A percentile compares a stretch with the other conserved stretches of the same genome.
These are phyloP conservation scores for Melocanna baccifera DNA, from an alignment of 176 grass and related monocot genomes.

Conservation along the genomic window DNA sequence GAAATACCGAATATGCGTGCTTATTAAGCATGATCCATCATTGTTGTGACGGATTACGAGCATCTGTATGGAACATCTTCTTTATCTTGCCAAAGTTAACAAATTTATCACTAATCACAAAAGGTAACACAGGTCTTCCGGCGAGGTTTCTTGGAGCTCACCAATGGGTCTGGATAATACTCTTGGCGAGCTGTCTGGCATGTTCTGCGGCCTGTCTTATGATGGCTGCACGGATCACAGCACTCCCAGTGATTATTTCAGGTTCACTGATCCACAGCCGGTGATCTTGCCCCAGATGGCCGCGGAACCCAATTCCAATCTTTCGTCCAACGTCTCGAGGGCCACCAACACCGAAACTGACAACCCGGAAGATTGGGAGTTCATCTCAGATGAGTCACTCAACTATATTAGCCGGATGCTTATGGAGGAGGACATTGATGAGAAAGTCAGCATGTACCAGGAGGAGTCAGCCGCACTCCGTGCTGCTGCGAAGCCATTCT, in stretches of 20 bases:
- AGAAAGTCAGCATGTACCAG: constrained; percentile 84
- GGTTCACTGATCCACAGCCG: constrained; percentile 14
- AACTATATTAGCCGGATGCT: constrained; percentile 92
- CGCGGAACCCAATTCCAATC: neutral
- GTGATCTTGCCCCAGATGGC: constrained; percentile 21
- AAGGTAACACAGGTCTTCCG: constrained; percentile 12
- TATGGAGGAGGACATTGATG: constrained; percentile 97
- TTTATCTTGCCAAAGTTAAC: neutral
- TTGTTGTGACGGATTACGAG: neutral
- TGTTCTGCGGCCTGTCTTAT: constrained; percentile 51
- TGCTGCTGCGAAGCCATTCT: constrained; percentile 80
- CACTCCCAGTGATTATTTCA: constrained; percentile 43
- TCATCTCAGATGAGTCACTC: constrained; percentile 86
- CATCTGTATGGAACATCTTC: neutral
- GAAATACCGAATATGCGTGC: neutral
- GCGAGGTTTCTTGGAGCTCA: neutral
- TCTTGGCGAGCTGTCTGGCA: constrained; percentile 48
- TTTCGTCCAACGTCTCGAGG: constrained; percentile 14
- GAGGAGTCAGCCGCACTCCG: constrained; percentile 61
- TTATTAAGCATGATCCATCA: neutral
- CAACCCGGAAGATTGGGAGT: constrained; percentile 81
- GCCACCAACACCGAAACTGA: constrained; percentile 34
- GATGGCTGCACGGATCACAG: constrained; percentile 37
- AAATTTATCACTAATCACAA: constrained; percentile 24
- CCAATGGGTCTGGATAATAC: constrained; percentile 52